Conservation (phyloP, 139 green algal genomes). For the Micractinium conductrix region DNA sequence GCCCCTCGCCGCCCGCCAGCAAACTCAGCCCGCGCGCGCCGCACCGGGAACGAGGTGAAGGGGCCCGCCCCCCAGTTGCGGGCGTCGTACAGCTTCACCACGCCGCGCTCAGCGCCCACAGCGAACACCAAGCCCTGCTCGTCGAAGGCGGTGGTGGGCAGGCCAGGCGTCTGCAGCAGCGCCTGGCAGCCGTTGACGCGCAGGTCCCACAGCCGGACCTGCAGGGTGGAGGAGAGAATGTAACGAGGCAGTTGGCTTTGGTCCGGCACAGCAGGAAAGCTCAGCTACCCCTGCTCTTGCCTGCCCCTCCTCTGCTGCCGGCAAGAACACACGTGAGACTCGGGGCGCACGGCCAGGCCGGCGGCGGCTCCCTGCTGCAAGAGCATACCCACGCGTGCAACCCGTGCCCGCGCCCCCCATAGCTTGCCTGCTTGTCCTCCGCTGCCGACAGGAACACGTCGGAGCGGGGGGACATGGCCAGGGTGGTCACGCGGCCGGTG, state of each 20-base stretch:
- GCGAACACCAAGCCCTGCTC: slow-evolving; percentile 93
- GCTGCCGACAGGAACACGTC: slow-evolving; percentile 85
- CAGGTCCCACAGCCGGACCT: slow-evolving; percentile 92
- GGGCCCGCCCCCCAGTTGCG: slow-evolving; percentile 80
- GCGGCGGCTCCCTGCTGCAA: too few species aligned
- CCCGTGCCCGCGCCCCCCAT: too few species aligned
- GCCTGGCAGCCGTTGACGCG: slow-evolving; percentile 76
- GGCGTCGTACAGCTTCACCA: slow-evolving; percentile 91
- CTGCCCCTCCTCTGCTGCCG: too few species aligned
- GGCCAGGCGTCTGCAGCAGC: slow-evolving; percentile 62
- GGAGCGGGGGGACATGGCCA: slow-evolving; percentile 82
- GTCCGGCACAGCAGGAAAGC: too few species aligned
- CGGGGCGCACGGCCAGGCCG: too few species aligned
- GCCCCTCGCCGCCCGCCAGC: too few species aligned
- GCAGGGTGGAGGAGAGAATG: too few species aligned
- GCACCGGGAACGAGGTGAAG: slow-evolving; percentile 84
- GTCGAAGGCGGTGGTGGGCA: slow-evolving; percentile 72
- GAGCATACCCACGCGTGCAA: too few species aligned
- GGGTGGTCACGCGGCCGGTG: slow-evolving; percentile 70
- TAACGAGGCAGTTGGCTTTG: too few species aligned
- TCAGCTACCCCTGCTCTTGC: too few species aligned
- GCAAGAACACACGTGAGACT: too few species aligned
- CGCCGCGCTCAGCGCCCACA: slow-evolving; percentile 74
- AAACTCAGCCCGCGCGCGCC: too few species aligned
- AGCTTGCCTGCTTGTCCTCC: slow-evolving; percentile 52